phyloP scores from a whole-genome alignment of 2,329 filamentous ascomycete genomes.

The Calonectria honghensis region DNA sequence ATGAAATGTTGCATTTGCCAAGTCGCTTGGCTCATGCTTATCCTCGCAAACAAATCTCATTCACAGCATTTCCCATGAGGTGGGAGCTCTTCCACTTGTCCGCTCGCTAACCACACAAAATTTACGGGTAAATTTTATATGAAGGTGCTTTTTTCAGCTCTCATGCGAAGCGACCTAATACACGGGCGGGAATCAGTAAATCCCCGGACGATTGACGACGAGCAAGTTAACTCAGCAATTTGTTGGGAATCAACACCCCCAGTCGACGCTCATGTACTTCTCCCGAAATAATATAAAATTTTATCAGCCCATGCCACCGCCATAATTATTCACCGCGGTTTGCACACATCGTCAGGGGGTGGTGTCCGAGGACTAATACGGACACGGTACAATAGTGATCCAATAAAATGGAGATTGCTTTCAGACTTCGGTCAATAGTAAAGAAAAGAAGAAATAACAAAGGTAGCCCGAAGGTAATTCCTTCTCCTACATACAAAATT shows the following conservation, averaged over 20 bases:
- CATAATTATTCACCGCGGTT: too few species aligned
- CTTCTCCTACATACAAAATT: neutral
- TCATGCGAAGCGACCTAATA: neutral
- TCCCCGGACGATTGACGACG: neutral
- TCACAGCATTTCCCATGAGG: neutral
- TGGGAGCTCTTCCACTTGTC: neutral
- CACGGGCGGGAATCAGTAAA: neutral
- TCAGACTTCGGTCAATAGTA: too few species aligned
- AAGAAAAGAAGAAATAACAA: too few species aligned
- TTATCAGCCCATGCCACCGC: too few species aligned
- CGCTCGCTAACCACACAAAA: neutral
- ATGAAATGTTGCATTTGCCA: neutral
- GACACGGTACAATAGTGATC: neutral
- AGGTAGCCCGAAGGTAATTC: too few species aligned
- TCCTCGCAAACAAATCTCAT: neutral
- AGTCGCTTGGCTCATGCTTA: neutral
- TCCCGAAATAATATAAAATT: too few species aligned
- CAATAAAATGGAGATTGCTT: neutral
- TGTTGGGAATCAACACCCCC: too few species aligned
- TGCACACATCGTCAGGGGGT: too few species aligned
- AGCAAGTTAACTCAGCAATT: neutral
- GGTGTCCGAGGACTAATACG: too few species aligned
- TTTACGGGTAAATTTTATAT: neutral
- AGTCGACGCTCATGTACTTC: too few species aligned
- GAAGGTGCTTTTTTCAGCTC: neutral